Percentiles rank a stretch among this genome's conserved stretches.
phyloP scores from a whole-genome alignment of 805 yeast genomes.

The Ogataea haglerorum region DNA sequence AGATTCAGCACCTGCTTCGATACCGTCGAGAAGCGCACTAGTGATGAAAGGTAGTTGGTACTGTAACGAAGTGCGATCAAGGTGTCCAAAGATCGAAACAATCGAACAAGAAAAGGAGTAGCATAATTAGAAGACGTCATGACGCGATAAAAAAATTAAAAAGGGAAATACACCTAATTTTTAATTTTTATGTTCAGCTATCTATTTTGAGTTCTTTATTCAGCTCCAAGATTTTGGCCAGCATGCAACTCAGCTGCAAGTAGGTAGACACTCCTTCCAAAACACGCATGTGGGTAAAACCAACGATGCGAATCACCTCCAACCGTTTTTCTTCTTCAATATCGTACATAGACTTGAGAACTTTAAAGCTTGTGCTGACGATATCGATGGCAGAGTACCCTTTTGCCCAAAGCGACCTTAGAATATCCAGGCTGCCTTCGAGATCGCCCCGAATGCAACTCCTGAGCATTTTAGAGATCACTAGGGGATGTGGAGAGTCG shows the following conservation, averaged over 20 bases:
- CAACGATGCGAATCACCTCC: slow-evolving; percentile 80
- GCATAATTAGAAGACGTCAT: slow-evolving; percentile 4
- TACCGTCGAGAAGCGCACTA: slow-evolving; percentile 16
- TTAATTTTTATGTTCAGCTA: not conserved
- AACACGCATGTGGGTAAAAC: slow-evolving; percentile 87
- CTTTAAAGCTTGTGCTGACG: slow-evolving; percentile 85
- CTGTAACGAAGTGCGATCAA: slow-evolving; percentile 22
- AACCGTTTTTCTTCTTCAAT: slow-evolving; percentile 66
- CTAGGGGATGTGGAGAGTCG: slow-evolving; percentile 92
- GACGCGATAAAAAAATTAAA: slow-evolving; percentile 6
- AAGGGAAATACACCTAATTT: not conserved
- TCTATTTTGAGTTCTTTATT: slow-evolving; percentile 2
- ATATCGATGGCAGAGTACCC: slow-evolving; percentile 95
- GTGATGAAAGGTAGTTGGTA: slow-evolving; percentile 21
- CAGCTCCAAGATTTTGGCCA: slow-evolving; percentile 47
- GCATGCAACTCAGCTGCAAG: slow-evolving; percentile 79
- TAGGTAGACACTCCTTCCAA: slow-evolving; percentile 90
- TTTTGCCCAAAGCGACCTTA: slow-evolving; percentile 74
- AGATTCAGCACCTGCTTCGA: slow-evolving; percentile 16
- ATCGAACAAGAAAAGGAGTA: slow-evolving; percentile 1
- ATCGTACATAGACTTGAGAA: slow-evolving; percentile 70
- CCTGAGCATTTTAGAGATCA: slow-evolving; percentile 68
- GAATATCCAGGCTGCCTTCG: slow-evolving; percentile 61
- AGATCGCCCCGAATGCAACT: slow-evolving; percentile 33
- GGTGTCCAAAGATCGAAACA: slow-evolving; percentile 20